phyloP scores from a whole-genome alignment of 352 stramenopile genomes.

The Thalassiosira hispida region DNA sequence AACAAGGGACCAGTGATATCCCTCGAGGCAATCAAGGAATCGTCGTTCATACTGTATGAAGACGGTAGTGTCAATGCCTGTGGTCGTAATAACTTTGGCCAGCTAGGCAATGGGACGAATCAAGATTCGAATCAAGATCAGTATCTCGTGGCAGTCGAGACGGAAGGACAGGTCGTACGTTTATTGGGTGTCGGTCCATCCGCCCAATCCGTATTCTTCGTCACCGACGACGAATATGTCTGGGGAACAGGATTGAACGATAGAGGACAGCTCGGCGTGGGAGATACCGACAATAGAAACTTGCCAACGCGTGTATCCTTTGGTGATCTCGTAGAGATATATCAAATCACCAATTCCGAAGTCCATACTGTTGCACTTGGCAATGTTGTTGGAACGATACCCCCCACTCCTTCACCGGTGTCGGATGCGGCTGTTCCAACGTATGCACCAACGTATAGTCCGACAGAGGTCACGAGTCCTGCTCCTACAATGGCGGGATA shows the following conservation, averaged over 20 bases:
- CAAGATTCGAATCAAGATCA: not conserved
- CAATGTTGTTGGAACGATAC: conserved; percentile 11
- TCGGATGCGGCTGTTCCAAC: not conserved
- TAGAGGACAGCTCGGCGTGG: conserved; percentile 52
- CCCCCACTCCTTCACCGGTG: conserved; percentile 1
- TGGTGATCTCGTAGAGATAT: conserved; percentile 2
- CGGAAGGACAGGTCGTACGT: not conserved
- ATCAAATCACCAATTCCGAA: conserved; percentile 16
- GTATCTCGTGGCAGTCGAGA: not conserved
- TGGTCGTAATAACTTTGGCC: conserved; percentile 27
- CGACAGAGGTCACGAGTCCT: not conserved
- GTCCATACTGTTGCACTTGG: conserved; percentile 29
- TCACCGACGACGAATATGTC: conserved; percentile 26
- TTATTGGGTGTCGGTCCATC: conserved; percentile 12
- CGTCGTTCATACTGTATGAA: conserved; percentile 20
- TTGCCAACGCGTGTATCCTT: conserved; percentile 42
- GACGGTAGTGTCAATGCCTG: conserved; percentile 25
- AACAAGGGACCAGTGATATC: conserved; percentile 11
- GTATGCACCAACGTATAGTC: not conserved
- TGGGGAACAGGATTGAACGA: conserved; percentile 51
- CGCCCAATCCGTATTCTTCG: conserved; percentile 27
- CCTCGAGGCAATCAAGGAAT: conserved; percentile 36
- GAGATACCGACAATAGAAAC: conserved; percentile 24
- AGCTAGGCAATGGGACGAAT: conserved; percentile 19
- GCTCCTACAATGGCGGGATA: not conserved